Conservation (phyloP, 2,329 filamentous ascomycete species). For the Colletotrichum sp. region DNA sequence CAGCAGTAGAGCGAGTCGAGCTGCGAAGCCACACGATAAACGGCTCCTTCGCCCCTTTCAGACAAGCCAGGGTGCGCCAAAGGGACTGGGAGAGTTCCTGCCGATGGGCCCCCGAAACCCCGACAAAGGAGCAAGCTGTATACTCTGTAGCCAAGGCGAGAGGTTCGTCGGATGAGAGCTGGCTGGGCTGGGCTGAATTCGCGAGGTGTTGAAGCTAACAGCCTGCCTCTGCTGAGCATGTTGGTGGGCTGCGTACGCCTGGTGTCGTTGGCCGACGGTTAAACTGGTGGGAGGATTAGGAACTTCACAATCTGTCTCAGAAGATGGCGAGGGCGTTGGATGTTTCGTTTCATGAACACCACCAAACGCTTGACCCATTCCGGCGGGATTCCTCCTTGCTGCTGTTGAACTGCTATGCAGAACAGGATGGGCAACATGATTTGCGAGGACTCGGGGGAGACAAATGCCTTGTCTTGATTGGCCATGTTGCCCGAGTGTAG, state of each 20-base stretch:
- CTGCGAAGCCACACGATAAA: slow-evolving; percentile 11
- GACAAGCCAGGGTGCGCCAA: not conserved
- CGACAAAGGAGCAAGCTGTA: not conserved
- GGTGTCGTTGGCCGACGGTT: not conserved
- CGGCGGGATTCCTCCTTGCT: not conserved
- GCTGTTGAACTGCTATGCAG: slow-evolving; percentile 9
- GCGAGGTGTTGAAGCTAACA: not conserved
- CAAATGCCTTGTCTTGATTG: not conserved
- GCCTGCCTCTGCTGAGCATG: not conserved
- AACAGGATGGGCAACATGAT: not conserved
- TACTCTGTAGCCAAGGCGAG: not conserved
- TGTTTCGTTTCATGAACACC: slow-evolving; percentile 18
- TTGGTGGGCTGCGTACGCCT: not conserved
- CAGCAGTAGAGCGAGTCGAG: not conserved
- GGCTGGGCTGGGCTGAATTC: slow-evolving; percentile 12
- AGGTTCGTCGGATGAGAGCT: not conserved
- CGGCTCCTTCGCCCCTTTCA: slow-evolving; percentile 1
- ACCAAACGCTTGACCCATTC: slow-evolving; percentile 9
- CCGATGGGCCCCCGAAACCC: not conserved
- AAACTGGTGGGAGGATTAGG: not conserved
- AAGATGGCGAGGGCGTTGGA: slow-evolving; percentile 4
- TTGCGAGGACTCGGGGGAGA: not conserved
- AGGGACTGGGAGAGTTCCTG: not conserved
- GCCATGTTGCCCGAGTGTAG: not conserved
- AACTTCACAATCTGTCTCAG: slow-evolving; percentile 7